Evolutionary conservation across 2,329 filamentous ascomycete species (phyloP).

Genomic region (Blumeria graminis): DNA sequence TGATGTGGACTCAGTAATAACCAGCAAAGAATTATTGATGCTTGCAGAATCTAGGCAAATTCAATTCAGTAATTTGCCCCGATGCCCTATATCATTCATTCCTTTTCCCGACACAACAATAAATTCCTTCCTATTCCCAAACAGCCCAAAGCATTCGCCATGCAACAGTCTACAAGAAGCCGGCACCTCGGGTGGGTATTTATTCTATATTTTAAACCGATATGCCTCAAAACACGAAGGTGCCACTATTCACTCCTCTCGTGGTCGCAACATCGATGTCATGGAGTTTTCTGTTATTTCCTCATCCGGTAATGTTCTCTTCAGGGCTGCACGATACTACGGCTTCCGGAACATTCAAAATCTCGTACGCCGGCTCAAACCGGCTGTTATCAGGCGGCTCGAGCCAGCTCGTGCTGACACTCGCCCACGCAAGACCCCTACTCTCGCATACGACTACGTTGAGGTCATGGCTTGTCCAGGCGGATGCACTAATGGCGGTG

Average conservation of each 20-base stretch:
- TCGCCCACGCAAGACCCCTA: slow-evolving; percentile 27
- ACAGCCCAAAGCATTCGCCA: slow-evolving; percentile 14
- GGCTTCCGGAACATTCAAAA: slow-evolving; percentile 98
- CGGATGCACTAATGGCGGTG: slow-evolving; percentile 94
- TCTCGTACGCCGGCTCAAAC: slow-evolving; percentile 75
- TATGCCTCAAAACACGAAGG: slow-evolving; percentile 47
- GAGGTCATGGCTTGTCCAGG: slow-evolving; percentile 98
- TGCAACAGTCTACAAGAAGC: slow-evolving; percentile 27
- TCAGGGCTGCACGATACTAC: slow-evolving; percentile 78
- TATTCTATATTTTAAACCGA: slow-evolving; percentile 60
- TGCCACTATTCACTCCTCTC: slow-evolving; percentile 42
- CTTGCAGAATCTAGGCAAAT: slow-evolving; percentile 61
- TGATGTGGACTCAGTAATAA: slow-evolving; percentile 96
- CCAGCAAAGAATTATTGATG: slow-evolving; percentile 80
- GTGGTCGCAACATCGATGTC: slow-evolving; percentile 77
- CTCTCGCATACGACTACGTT: slow-evolving; percentile 48
- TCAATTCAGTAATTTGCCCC: slow-evolving; percentile 49
- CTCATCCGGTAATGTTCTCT: slow-evolving; percentile 29
- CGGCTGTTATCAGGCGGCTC: slow-evolving; percentile 51
- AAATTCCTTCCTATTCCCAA: slow-evolving; percentile 50
- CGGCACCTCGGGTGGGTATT: slow-evolving; percentile 71
- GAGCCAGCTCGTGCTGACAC: slow-evolving; percentile 45
- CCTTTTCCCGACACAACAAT: slow-evolving; percentile 52
- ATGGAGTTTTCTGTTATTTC: slow-evolving; percentile 55
- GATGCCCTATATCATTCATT: slow-evolving; percentile 25